Evolutionary conservation across 768 basidiomycete species (phyloP).

Genomic region (Lactarius trivialis): DNA sequence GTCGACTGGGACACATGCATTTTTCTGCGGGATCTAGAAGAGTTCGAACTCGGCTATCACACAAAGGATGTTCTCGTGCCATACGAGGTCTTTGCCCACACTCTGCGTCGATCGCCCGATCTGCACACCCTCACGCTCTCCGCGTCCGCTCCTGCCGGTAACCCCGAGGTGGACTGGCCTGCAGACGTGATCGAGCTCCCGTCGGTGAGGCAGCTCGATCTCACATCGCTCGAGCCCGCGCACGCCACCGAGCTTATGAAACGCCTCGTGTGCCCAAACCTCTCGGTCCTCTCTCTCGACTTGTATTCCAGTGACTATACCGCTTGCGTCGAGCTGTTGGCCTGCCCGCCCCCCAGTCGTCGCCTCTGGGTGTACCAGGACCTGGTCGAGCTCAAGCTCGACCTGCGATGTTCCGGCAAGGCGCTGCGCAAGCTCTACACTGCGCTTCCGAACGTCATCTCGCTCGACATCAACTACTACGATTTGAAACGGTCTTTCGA

Average conservation of each 20-base stretch:
- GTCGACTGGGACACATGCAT: constrained; percentile 51
- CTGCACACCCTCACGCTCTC: constrained; percentile 48
- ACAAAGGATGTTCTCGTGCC: constrained; percentile 51
- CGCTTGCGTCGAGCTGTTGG: constrained; percentile 41
- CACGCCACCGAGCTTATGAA: constrained; percentile 32
- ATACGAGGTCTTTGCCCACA: constrained; percentile 44
- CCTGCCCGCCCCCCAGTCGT: constrained; percentile 32
- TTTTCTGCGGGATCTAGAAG: constrained; percentile 40
- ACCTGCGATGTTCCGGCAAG: constrained; percentile 35
- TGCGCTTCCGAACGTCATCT: constrained; percentile 42
- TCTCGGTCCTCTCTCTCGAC: constrained; percentile 42
- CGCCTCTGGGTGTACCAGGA: constrained; percentile 39
- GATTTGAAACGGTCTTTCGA: constrained; percentile 31
- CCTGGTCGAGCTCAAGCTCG: constrained; percentile 50
- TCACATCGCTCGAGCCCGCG: constrained; percentile 30
- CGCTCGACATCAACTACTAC: constrained; percentile 36
- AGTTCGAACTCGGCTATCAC: constrained; percentile 59
- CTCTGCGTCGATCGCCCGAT: constrained; percentile 47
- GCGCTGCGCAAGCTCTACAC: constrained; percentile 37
- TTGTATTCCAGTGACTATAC: constrained; percentile 51
- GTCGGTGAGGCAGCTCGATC: constrained; percentile 28
- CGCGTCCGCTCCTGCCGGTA: constrained; percentile 49
- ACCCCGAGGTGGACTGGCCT: constrained; percentile 33
- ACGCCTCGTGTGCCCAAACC: constrained; percentile 32
- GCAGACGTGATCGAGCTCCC: constrained; percentile 23